Evolutionary conservation across 139 green algal species (phyloP), one percentile per base, ranked within the genome.

Genomic region (Chlorella sorokiniana): DNA sequence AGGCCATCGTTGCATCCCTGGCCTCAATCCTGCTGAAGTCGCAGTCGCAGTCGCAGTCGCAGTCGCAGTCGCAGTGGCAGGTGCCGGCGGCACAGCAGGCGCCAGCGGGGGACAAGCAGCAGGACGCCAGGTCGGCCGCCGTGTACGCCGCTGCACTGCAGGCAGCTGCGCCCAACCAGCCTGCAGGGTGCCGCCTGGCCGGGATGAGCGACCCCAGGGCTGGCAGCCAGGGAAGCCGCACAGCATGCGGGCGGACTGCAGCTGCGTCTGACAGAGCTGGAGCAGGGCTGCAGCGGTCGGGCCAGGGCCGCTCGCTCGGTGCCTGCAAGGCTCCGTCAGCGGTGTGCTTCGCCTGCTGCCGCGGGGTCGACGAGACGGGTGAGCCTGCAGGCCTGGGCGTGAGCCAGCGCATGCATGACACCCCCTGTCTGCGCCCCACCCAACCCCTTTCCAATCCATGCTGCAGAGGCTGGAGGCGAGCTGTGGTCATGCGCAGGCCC

Each of bases 401-500:
- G 61, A 3, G 16, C 61, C 27, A 25, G 18, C 10, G 64, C 62
- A 31, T 44, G 27, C 8, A 31, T 69, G 7, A 61, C 52, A 27
- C 56, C 9, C 22, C 10, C 8, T 20, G 52, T 23, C 52, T 23
- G 8, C 29, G 52, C 52, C 52, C 7, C 52, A 62, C 56, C 10
- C 62, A 8, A 5, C 41, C 69, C 31, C 4, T 42, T 7, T 29
- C 29, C n/a, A 11, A 2, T 40, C 18, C 44, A 7, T 45, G 31
- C 67, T 65, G 45, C 54, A 78, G 71, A 29, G 16, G 54, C 38
- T 4, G 37, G 6, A 37, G 37, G 10, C 37, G 25, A 68, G 29
- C 70, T 81, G 20, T 86, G 82, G 82, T n/a, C 56, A 1, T 86
- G 82, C 69, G 37, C 38, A 6, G 82, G 82, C 9, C 41, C 69